Conservation (phyloP, 305 asterid species). For the Solanum hybrid region DNA sequence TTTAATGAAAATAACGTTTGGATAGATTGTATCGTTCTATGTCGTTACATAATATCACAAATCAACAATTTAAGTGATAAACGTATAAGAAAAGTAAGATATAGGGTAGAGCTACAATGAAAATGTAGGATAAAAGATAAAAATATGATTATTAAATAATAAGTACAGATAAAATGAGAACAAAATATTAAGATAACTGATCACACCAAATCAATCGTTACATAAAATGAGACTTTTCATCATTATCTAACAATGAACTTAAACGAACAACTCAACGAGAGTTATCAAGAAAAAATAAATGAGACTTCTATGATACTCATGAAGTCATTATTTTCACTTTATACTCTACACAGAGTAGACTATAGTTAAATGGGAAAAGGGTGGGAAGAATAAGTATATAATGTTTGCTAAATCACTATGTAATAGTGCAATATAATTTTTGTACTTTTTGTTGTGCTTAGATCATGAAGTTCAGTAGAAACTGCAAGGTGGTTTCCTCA, state of each 20-base stretch:
- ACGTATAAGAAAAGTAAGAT: too few species aligned
- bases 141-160: neutral
- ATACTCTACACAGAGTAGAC: neutral
- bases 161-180: neutral
- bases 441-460: neutral
- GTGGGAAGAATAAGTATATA: neutral
- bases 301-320: neutral
- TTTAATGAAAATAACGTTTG: too few species aligned
- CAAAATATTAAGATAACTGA: neutral
- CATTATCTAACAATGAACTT: too few species aligned
- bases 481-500: constrained; percentile 5
- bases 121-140: neutral
- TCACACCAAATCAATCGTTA: too few species aligned
- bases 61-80: neutral
- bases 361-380: neutral
- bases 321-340: neutral
- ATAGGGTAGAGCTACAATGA: neutral
- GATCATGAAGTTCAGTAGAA: neutral
- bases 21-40: too few species aligned
- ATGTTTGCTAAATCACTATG: neutral
- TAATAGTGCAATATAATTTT: neutral
- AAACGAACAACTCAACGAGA: neutral
- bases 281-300: neutral
- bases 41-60: too few species aligned
- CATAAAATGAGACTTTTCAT: too few species aligned